A percentile compares a stretch with the other conserved stretches of the same genome.
Evolutionary conservation across 225 moss, liverwort and hornwort genomes (phyloP).

Genomic region (Marchantia polymorpha): DNA sequence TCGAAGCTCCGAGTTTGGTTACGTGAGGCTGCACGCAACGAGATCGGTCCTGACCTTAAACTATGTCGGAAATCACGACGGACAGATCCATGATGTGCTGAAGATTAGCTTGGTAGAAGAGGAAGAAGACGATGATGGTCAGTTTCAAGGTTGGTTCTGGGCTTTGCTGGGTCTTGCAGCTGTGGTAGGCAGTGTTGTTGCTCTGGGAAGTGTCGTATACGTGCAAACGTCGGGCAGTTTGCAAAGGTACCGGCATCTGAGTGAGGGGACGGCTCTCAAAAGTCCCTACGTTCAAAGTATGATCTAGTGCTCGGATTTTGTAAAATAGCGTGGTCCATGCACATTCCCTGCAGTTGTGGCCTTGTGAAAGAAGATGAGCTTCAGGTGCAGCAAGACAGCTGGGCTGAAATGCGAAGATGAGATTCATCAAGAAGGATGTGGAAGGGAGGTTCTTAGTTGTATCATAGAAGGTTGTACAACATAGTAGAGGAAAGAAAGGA

Average conservation of each 20-base stretch:
- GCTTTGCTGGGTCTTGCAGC: neutral
- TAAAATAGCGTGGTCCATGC: slow-evolving; percentile 5
- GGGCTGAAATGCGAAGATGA: neutral
- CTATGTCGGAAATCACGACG: slow-evolving; percentile 87
- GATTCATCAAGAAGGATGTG: neutral
- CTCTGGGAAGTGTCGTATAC: neutral
- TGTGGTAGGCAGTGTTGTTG: neutral
- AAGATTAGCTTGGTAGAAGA: slow-evolving; percentile 31
- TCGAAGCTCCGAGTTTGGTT: slow-evolving; percentile 70
- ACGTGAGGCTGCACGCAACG: slow-evolving; percentile 63
- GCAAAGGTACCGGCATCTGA: neutral
- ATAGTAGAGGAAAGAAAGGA: slow-evolving; percentile 1
- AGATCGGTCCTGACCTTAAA: slow-evolving; percentile 52
- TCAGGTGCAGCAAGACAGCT: neutral
- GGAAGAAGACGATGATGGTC: neutral
- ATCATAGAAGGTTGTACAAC: slow-evolving; percentile 7
- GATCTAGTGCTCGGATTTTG: neutral
- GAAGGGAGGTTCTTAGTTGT: slow-evolving; percentile 2
- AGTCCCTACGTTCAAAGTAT: neutral
- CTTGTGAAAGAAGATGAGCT: neutral
- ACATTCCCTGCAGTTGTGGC: neutral
- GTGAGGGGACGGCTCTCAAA: neutral
- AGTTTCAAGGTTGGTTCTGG: slow-evolving; percentile 5
- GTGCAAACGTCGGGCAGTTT: neutral
- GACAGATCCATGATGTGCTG: slow-evolving; percentile 70